Base-by-base conservation (phyloP, 2,329 filamentous ascomycete species). In the Cyanodermella asteris region DNA sequence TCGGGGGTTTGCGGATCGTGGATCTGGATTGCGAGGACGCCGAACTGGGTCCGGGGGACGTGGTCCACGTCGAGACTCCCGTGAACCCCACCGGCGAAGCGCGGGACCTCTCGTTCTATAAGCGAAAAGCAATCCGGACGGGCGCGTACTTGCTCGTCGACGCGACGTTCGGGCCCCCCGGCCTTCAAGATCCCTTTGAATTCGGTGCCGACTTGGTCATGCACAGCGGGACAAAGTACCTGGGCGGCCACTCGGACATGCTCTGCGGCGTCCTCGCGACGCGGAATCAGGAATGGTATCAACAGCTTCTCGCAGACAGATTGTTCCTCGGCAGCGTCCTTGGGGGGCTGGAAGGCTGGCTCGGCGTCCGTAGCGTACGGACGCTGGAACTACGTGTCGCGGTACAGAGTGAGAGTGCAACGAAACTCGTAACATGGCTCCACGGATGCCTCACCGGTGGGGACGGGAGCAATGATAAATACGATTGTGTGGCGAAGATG, bases 151-250 rank as follows among this genome's bases (percentile, higher is more conserved):
- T 94, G 23, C 73, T 72, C 8, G 74, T 94, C 2, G 87, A 97
- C 48, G 70, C 77, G 3, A 97, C 87, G 0, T 93, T 97, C 49
- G 87, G 70, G 3, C 87, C 87, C 20, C 87, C 87, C 16, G 77
- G 78, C 15, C 55, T 97, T 30, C 73, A 80, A 44, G 76, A 93
- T 39, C 82, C 87, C 0, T 87, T 94, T 39, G 43, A 47, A 15
- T 72, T 64, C 45, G 84, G 80, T 23, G 80, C 74, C 15, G 84
- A 94, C 48, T 50, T 82, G 1, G 65, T 91, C 17, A 75, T 94
- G 77, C 87, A 97, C 50, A 74, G 65, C 25, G 87, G 81, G 4
- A 91, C 82, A 11, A 97, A 94, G 58, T 97, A 94, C 50, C 67
- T 97, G 36, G 87, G 87, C 12, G 87, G 87, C 0, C 87, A 97